phyloP scores from a whole-genome alignment of 2,329 filamentous ascomycete species.

The Colletotrichum viniferum region DNA sequence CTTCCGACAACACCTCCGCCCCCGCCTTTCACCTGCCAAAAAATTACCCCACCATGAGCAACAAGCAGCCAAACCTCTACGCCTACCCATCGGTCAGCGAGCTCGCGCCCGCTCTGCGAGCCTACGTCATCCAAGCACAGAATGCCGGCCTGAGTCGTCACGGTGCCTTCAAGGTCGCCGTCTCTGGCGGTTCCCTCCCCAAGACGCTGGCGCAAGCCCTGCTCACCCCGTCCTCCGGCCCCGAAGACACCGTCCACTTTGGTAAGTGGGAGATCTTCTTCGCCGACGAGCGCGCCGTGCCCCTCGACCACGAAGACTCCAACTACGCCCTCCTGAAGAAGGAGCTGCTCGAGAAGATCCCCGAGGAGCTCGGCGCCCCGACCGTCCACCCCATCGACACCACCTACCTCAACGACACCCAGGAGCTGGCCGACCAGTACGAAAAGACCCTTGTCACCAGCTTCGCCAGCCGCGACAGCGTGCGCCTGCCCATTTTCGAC shows the following conservation, averaged over 20 bases:
- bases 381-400: slow-evolving; percentile 80
- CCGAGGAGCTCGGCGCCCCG: slow-evolving; percentile 67
- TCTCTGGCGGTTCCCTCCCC: slow-evolving; percentile 93
- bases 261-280: slow-evolving; percentile 98
- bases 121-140: slow-evolving; percentile 84
- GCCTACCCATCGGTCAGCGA: slow-evolving; percentile 73
- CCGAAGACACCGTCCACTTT: slow-evolving; percentile 73
- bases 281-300: slow-evolving; percentile 94
- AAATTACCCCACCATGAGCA: slow-evolving; percentile 44
- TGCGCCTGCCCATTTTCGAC: slow-evolving; percentile 94
- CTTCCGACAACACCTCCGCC: slow-evolving; percentile 10
- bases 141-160: slow-evolving; percentile 81
- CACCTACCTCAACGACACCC: slow-evolving; percentile 71
- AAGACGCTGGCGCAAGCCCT: slow-evolving; percentile 86
- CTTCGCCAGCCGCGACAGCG: slow-evolving; percentile 91
- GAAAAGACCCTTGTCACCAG: slow-evolving; percentile 83
- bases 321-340: slow-evolving; percentile 90
- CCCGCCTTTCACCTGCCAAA: slow-evolving; percentile 7
- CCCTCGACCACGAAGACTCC: slow-evolving; percentile 89
- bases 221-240: slow-evolving; percentile 57
- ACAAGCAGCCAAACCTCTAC: slow-evolving; percentile 74
- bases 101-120: slow-evolving; percentile 78
- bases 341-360: slow-evolving; percentile 89
- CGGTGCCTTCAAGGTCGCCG: slow-evolving; percentile 84
- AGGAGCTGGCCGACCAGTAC: slow-evolving; percentile 93